Evolutionary conservation across 805 yeast genomes (phyloP).

Genomic region (Zygotorulaspora florentina): DNA sequence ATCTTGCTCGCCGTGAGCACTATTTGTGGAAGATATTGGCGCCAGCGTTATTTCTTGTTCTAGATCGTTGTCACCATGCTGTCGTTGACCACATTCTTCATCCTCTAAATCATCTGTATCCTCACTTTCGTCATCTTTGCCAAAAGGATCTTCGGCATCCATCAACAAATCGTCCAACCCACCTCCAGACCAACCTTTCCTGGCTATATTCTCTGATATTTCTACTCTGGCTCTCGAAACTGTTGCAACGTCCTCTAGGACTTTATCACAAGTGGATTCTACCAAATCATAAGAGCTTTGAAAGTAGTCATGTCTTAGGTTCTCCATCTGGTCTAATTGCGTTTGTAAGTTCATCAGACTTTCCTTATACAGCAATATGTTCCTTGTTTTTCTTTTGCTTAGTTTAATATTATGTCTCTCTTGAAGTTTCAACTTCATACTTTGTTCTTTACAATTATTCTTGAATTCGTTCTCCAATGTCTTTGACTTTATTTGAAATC

Average conservation of each 20-base stretch:
- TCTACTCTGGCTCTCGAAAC: slow-evolving; percentile 77
- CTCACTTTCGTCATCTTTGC: slow-evolving; percentile 22
- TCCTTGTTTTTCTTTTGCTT: slow-evolving; percentile 57
- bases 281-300: slow-evolving; percentile 58
- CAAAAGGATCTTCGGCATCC: slow-evolving; percentile 64
- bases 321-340: slow-evolving; percentile 76
- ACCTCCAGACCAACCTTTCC: slow-evolving; percentile 84
- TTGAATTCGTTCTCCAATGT: slow-evolving; percentile 53
- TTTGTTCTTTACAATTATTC: slow-evolving; percentile 47
- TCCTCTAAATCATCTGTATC: slow-evolving; percentile 7
- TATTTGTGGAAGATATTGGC: not conserved
- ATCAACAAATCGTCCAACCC: slow-evolving; percentile 69
- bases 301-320: slow-evolving; percentile 69
- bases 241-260: slow-evolving; percentile 55
- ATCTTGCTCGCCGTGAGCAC: slow-evolving; percentile 3
- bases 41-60: slow-evolving; percentile 4
- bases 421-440: slow-evolving; percentile 49
- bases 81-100: not conserved
- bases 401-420: slow-evolving; percentile 59
- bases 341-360: slow-evolving; percentile 63
- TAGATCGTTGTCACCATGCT: slow-evolving; percentile 4
- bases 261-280: slow-evolving; percentile 53
- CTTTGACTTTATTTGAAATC: slow-evolving; percentile 42
- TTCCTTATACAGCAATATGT: slow-evolving; percentile 61
- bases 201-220: slow-evolving; percentile 72